phyloP scores from a whole-genome alignment of 202 grass and related monocot genomes.

The Carex arenaria region DNA sequence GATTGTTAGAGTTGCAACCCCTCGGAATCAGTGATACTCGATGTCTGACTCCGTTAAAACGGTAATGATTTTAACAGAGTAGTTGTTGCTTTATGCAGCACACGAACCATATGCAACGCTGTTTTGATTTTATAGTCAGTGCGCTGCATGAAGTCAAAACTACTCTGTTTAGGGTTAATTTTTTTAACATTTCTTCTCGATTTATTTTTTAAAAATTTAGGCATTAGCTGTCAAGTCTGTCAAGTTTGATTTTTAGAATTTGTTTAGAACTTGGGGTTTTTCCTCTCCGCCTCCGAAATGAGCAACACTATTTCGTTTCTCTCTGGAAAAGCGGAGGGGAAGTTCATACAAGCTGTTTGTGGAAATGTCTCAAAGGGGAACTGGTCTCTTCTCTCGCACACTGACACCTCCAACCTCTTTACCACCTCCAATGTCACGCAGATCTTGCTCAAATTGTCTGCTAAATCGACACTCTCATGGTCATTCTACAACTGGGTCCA shows the following conservation, averaged over 20 bases:
- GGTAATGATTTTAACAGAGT: no score
- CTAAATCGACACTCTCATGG: constrained; percentile 31
- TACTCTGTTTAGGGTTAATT: no score
- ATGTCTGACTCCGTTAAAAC: no score
- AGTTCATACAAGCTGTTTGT: constrained; percentile 43
- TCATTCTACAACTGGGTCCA: constrained; percentile 36
- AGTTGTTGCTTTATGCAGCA: no score
- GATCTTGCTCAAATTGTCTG: constrained; percentile 31
- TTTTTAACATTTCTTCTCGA: background rate
- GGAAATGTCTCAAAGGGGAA: constrained; percentile 38
- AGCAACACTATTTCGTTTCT: constrained; percentile 11
- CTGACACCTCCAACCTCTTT: constrained; percentile 10
- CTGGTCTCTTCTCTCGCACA: constrained; percentile 20
- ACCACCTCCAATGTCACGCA: constrained; percentile 29
- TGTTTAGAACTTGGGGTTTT: background rate
- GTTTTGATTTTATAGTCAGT: no score
- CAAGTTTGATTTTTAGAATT: background rate
- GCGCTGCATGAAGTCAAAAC: no score
- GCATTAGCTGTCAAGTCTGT: background rate
- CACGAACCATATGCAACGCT: no score
- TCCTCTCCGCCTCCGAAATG: constrained; percentile 6
- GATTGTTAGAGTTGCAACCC: no score
- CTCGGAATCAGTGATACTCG: no score
- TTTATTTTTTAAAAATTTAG: background rate
- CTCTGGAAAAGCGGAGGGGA: constrained; percentile 14